Percentiles rank a stretch among this genome's conserved stretches.
phyloP scores from a whole-genome alignment of 2,329 filamentous ascomycete genomes.

The Alternaria metachromatica region DNA sequence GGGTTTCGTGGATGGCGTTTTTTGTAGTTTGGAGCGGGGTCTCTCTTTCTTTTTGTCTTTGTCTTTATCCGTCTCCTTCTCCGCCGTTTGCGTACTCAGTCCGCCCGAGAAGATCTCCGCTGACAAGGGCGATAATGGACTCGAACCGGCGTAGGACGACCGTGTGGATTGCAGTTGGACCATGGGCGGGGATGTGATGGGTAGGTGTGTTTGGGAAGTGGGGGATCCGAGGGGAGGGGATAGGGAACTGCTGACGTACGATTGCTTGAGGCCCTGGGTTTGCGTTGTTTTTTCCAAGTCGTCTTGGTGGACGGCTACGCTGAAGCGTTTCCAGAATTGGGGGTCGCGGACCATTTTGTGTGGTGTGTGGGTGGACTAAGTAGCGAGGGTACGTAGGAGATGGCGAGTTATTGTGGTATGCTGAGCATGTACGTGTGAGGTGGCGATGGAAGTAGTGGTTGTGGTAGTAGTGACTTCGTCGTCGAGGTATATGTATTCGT shows the following conservation, averaged over 20 bases:
- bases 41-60: background rate
- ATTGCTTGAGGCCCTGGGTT: constrained; percentile 41
- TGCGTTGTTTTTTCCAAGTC: constrained; percentile 51
- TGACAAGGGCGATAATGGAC: background rate
- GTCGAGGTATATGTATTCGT: background rate
- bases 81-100: background rate
- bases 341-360: constrained; percentile 61
- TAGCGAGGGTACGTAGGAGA: background rate
- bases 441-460: background rate
- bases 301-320: constrained; percentile 62
- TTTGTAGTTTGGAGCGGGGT: constrained; percentile 13
- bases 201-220: constrained; percentile 25
- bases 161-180: background rate
- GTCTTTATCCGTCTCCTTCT: background rate
- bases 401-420: background rate
- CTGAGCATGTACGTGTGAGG: background rate
- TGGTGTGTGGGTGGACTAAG: background rate
- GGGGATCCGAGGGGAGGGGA: constrained; percentile 24
- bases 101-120: background rate
- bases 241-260: constrained; percentile 45
- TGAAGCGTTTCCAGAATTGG: constrained; percentile 67
- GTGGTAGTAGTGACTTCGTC: background rate
- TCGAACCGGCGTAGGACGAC: background rate
- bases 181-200: constrained; percentile 13
- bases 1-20: constrained; percentile 17